These are phyloP conservation scores for Rhizopus microsporus DNA, from an alignment of 371 early-diverging fungal genomes.

Conservation along the genomic window DNA sequence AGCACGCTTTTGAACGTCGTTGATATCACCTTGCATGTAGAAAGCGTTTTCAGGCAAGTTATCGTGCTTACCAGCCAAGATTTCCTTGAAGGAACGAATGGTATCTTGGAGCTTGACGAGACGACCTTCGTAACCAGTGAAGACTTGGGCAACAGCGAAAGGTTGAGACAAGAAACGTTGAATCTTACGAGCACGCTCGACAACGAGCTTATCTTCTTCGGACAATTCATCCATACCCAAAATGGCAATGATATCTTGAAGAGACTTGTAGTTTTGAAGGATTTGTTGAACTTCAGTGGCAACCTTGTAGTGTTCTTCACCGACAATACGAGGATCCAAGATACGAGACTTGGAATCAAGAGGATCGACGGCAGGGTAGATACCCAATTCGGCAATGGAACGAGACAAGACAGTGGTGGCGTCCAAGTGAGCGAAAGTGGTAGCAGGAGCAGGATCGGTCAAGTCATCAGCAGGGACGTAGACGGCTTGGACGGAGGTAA, in stretches of 20 bases:
- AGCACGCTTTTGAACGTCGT: slow-evolving; percentile 89
- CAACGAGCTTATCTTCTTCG: slow-evolving; percentile 95
- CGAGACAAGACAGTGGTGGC: slow-evolving; percentile 98
- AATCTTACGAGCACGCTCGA: slow-evolving; percentile 93
- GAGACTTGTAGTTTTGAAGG: slow-evolving; percentile 94
- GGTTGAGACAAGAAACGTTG: slow-evolving; percentile 98
- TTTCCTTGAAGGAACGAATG: slow-evolving; percentile 93
- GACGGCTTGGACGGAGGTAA: slow-evolving; percentile 97
- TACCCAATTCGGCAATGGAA: slow-evolving; percentile 97
- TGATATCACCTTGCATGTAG: slow-evolving; percentile 95
- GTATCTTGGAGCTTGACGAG: slow-evolving; percentile 91
- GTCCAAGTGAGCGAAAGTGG: slow-evolving; percentile 98
- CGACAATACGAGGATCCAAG: slow-evolving; percentile 94
- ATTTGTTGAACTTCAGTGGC: slow-evolving; percentile 94
- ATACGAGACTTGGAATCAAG: slow-evolving; percentile 97
- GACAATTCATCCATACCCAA: slow-evolving; percentile 95
- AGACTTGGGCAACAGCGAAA: slow-evolving; percentile 94
- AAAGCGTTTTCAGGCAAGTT: slow-evolving; percentile 91
- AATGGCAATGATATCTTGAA: slow-evolving; percentile 97
- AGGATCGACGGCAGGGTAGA: slow-evolving; percentile 98
- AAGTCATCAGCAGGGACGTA: slow-evolving; percentile 99
- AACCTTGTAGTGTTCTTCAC: slow-evolving; percentile 90
- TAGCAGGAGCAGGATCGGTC: slow-evolving; percentile 99
- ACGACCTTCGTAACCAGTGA: slow-evolving; percentile 96
- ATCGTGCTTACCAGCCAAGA: slow-evolving; percentile 95